Conservation (phyloP, 2,329 filamentous ascomycete species). For the Fusarium xyrophilum region DNA sequence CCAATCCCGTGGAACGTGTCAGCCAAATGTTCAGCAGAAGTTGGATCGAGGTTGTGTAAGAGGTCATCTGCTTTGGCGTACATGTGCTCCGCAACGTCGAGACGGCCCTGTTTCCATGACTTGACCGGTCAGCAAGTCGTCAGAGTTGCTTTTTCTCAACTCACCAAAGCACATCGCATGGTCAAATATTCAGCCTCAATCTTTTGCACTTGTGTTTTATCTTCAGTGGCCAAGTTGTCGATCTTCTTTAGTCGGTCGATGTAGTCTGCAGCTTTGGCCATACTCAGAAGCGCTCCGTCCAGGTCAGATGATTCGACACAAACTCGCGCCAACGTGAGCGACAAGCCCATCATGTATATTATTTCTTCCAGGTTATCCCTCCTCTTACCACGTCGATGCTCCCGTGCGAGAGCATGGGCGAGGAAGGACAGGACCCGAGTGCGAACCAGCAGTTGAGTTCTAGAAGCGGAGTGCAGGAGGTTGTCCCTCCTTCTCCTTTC, state of each 20-base stretch:
- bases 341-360: conserved; percentile 69
- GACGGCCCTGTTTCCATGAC: conserved; percentile 76
- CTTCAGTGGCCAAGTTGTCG: neutral
- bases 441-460: conserved; percentile 47
- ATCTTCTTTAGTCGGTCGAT: conserved; percentile 40
- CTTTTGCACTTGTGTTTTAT: conserved; percentile 32
- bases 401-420: conserved; percentile 66
- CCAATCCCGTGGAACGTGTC: conserved; percentile 78
- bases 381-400: conserved; percentile 38
- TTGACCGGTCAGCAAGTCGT: conserved; percentile 46
- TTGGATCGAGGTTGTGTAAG: conserved; percentile 51
- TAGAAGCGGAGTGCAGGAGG: conserved; percentile 29
- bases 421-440: conserved; percentile 68
- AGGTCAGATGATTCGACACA: conserved; percentile 60
- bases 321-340: conserved; percentile 68
- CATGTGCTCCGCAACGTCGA: conserved; percentile 81
- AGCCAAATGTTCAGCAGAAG: conserved; percentile 66
- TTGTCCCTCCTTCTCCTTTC: conserved; percentile 46
- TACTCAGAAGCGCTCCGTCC: conserved; percentile 63
- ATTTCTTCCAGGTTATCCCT: conserved; percentile 47
- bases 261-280: conserved; percentile 70
- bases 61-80: conserved; percentile 65
- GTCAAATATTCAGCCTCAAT: conserved; percentile 69
- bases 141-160: conserved; percentile 25
- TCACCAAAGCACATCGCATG: conserved; percentile 71